These are phyloP conservation scores for Aspergillus jensenii DNA, from an alignment of 2,329 filamentous ascomycete species.

Conservation along the genomic window DNA sequence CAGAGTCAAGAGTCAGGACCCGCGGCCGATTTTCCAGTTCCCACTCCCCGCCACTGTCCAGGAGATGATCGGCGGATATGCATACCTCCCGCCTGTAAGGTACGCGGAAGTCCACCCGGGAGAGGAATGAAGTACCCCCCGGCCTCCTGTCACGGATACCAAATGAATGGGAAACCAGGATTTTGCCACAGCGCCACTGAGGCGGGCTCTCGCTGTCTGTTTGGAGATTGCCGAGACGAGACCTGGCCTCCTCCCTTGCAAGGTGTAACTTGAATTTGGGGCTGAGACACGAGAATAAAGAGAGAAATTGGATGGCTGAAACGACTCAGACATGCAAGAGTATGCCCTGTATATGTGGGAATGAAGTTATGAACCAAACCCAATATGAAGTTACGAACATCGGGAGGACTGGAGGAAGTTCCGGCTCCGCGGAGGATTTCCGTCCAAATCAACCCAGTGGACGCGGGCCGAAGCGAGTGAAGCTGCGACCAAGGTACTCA, in stretches of 20 bases:
- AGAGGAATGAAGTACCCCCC: too few relatives aligned
- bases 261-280: too few relatives aligned
- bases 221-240: neutral
- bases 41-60: too few relatives aligned
- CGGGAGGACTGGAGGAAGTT: too few relatives aligned
- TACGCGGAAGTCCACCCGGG: neutral
- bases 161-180: neutral
- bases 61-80: neutral
- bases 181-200: constrained; percentile 2
- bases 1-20: too few relatives aligned
- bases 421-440: neutral
- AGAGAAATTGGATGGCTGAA: neutral
- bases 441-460: neutral
- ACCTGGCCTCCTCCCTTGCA: neutral
- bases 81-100: neutral
- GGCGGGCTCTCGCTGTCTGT: neutral
- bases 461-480: constrained; percentile 1
- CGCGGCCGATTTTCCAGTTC: too few relatives aligned
- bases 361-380: neutral
- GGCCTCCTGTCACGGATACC: neutral
- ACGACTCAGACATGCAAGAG: too few relatives aligned
- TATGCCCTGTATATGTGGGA: neutral
- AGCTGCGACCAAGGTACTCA: neutral
- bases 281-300: neutral
- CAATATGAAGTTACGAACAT: too few relatives aligned